These are phyloP conservation scores for Pseudocercospora crystallina DNA, from an alignment of 2,329 filamentous ascomycete species.

Conservation along the genomic window DNA sequence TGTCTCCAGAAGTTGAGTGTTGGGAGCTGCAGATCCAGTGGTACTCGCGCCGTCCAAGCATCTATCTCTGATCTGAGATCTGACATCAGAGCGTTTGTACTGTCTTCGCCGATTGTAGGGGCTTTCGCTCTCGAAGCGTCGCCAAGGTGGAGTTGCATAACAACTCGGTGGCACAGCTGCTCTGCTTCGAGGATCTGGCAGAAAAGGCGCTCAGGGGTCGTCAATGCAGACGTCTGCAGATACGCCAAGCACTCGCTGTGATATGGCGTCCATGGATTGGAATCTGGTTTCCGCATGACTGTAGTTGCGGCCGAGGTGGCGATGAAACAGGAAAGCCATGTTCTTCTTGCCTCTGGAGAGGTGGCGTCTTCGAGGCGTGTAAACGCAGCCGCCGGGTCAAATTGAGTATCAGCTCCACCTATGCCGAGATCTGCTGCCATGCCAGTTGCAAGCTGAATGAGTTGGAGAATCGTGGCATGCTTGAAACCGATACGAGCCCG, in stretches of 20 bases:
- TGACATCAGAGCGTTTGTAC: slow-evolving; percentile 5
- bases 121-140: slow-evolving; percentile 8
- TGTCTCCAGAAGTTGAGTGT: slow-evolving; percentile 17
- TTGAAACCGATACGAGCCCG: slow-evolving; percentile 71
- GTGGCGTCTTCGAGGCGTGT: neutral
- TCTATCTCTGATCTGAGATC: slow-evolving; percentile 15
- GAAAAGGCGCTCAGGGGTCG: slow-evolving; percentile 11
- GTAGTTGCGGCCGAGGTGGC: slow-evolving; percentile 15
- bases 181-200: slow-evolving; percentile 18
- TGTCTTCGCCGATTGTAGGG: slow-evolving; percentile 1
- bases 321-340: slow-evolving; percentile 24
- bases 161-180: slow-evolving; percentile 14
- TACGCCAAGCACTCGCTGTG: slow-evolving; percentile 18
- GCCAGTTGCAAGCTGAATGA: slow-evolving; percentile 72
- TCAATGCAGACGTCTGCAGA: slow-evolving; percentile 4
- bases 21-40: slow-evolving; percentile 2
- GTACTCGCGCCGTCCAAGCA: slow-evolving; percentile 9
- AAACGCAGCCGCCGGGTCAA: slow-evolving; percentile 7
- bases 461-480: slow-evolving; percentile 82
- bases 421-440: slow-evolving; percentile 81
- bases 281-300: slow-evolving; percentile 16
- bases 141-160: slow-evolving; percentile 6
- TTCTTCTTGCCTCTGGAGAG: slow-evolving; percentile 14
- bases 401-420: slow-evolving; percentile 39
- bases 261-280: slow-evolving; percentile 20